Conservation (phyloP, 2,329 filamentous ascomycete species). For the Cucurbitaria berberidis region DNA sequence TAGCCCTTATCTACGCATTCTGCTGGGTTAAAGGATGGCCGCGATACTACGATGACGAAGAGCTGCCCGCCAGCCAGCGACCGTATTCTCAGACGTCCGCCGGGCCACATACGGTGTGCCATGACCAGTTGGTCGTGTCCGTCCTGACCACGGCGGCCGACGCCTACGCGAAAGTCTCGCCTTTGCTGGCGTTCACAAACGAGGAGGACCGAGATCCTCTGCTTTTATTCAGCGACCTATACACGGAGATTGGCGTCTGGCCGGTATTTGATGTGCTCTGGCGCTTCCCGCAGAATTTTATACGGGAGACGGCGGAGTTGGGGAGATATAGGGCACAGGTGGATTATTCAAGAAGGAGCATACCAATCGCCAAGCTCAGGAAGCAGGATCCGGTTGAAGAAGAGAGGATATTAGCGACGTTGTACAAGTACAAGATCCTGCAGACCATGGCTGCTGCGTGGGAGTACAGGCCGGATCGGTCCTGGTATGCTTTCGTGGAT, state of each 20-base stretch:
- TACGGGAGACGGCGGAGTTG: conserved; percentile 41
- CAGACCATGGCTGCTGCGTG: conserved; percentile 46
- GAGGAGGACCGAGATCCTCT: conserved; percentile 44
- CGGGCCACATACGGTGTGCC: conserved; percentile 26
- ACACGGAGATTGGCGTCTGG: conserved; percentile 42
- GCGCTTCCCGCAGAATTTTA: conserved; percentile 36
- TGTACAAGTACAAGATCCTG: conserved; percentile 51
- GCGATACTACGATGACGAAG: conserved; percentile 40
- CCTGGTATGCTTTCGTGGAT: conserved; percentile 67
- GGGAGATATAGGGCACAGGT: conserved; percentile 46
- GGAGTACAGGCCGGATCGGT: conserved; percentile 53
- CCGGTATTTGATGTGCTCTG: conserved; percentile 48
- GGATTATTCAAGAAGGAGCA: conserved; percentile 34
- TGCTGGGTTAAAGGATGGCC: conserved; percentile 44
- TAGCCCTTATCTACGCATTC: conserved; percentile 33
- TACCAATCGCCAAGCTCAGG: conserved; percentile 33
- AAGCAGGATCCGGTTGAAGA: conserved; percentile 27
- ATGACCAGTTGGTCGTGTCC: conserved; percentile 56
- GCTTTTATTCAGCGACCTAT: conserved; percentile 49
- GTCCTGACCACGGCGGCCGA: conserved; percentile 65
- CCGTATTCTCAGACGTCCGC: conserved; percentile 15
- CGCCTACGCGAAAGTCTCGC: conserved; percentile 60
- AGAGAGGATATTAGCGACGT: conserved; percentile 17
- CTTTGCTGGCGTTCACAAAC: conserved; percentile 32
- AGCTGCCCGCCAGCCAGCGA: conserved; percentile 30